phyloP scores from a whole-genome alignment of 257 asterid species.

The Galeopsis tetrahit region DNA sequence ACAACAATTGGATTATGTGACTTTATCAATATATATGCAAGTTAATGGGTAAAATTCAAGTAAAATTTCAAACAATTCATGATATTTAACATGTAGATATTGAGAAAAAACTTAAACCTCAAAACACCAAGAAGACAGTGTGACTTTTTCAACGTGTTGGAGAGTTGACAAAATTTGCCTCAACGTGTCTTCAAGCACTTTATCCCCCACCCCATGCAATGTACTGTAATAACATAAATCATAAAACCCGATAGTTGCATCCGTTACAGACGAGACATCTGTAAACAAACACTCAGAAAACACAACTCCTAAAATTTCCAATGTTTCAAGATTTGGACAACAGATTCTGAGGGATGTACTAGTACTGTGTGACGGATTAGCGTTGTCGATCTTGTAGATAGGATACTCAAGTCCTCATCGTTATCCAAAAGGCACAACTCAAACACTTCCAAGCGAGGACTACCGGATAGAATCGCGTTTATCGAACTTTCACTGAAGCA shows the following conservation, averaged over 20 bases:
- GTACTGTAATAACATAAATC: too few relatives aligned
- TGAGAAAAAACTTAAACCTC: not conserved
- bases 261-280: not conserved
- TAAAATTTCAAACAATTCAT: too few relatives aligned
- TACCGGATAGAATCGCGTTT: not conserved
- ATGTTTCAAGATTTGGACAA: not conserved
- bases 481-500: not conserved
- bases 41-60: not conserved
- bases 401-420: not conserved
- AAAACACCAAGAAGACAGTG: not conserved
- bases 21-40: not conserved
- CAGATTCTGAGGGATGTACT: too few relatives aligned
- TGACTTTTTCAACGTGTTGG: not conserved
- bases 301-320: not conserved
- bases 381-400: not conserved
- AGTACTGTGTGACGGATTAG: too few relatives aligned
- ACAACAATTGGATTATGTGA: too few relatives aligned
- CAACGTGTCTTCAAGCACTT: not conserved
- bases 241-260: not conserved
- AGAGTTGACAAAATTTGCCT: not conserved
- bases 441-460: constrained; percentile 16
- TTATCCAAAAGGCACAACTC: not conserved
- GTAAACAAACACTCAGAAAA: not conserved
- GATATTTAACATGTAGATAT: not conserved
- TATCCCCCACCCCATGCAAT: not conserved